Evolutionary conservation across 495 filamentous ascomycete genomes (phyloP).

Genomic region (Cairneyella variabilis): DNA sequence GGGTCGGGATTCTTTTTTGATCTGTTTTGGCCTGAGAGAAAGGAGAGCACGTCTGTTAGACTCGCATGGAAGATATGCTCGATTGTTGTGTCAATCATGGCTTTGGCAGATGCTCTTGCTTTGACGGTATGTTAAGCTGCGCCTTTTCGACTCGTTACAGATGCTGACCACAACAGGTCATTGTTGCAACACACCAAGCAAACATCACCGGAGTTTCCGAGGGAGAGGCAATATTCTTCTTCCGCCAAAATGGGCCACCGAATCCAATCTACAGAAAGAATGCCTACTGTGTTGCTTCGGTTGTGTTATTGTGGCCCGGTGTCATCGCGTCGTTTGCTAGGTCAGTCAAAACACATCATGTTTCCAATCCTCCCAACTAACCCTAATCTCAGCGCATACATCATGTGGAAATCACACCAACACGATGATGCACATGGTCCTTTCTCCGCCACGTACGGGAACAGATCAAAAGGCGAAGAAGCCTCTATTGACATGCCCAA

Average conservation of each 20-base stretch:
- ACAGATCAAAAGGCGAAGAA: constrained; percentile 14
- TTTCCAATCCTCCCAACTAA: no score
- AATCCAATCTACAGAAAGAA: constrained; percentile 25
- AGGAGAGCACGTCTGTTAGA: constrained; percentile 38
- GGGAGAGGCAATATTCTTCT: constrained; percentile 21
- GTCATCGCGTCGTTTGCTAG: constrained; percentile 24
- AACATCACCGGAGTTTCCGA: constrained; percentile 33
- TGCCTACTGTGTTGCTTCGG: constrained; percentile 22
- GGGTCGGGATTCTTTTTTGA: constrained; percentile 52
- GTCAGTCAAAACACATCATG: no score
- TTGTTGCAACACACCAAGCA: constrained; percentile 35
- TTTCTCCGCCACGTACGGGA: constrained; percentile 5
- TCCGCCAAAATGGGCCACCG: constrained; percentile 30
- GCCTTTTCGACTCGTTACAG: background rate
- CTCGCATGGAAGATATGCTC: constrained; percentile 45
- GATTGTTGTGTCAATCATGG: constrained; percentile 37
- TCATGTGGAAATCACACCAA: constrained; percentile 24
- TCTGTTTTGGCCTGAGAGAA: constrained; percentile 48
- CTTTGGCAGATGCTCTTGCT: constrained; percentile 36
- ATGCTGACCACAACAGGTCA: constrained; percentile 23
- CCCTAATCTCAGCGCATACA: no score
- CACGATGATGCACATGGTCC: constrained; percentile 32
- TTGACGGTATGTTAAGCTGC: constrained; percentile 32
- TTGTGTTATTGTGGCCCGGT: constrained; percentile 8
- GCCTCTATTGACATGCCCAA: constrained; percentile 7